A percentile compares a stretch with the other conserved stretches of the same genome.
Conservation (phyloP, 768 basidiomycete species). For the Naganishia kalamii region DNA sequence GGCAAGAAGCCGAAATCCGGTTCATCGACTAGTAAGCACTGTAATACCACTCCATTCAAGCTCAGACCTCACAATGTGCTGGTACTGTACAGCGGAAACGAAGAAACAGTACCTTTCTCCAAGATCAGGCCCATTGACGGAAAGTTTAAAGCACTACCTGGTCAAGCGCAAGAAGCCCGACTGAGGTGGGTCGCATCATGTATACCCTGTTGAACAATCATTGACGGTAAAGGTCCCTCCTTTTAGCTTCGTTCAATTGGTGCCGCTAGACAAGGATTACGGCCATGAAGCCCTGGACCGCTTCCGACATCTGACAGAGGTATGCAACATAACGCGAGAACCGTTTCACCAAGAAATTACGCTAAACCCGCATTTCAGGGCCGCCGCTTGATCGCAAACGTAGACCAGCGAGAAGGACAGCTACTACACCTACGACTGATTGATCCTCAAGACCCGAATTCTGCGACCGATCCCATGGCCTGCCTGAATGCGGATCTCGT, state of each 20-base stretch:
- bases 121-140: constrained; percentile 76
- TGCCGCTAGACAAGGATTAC: constrained; percentile 77
- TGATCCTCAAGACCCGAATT: constrained; percentile 69
- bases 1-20: constrained; percentile 88
- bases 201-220: background rate
- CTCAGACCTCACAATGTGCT: background rate
- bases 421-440: constrained; percentile 84
- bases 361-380: constrained; percentile 49
- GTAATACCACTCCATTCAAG: background rate
- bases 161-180: constrained; percentile 90
- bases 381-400: constrained; percentile 92
- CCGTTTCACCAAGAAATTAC: background rate
- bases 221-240: constrained; percentile 38
- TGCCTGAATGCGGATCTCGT: constrained; percentile 86
- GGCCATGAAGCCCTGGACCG: constrained; percentile 73
- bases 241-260: constrained; percentile 70
- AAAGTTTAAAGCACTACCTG: constrained; percentile 80
- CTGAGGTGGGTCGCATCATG: constrained; percentile 55
- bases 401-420: constrained; percentile 74
- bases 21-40: constrained; percentile 59
- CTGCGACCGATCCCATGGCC: constrained; percentile 61
- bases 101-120: constrained; percentile 73
- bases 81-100: constrained; percentile 58
- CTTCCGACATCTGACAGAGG: constrained; percentile 74
- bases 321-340: constrained; percentile 20